Base-by-base conservation (phyloP, 495 filamentous ascomycete genomes). In the Penicillium canariense region DNA sequence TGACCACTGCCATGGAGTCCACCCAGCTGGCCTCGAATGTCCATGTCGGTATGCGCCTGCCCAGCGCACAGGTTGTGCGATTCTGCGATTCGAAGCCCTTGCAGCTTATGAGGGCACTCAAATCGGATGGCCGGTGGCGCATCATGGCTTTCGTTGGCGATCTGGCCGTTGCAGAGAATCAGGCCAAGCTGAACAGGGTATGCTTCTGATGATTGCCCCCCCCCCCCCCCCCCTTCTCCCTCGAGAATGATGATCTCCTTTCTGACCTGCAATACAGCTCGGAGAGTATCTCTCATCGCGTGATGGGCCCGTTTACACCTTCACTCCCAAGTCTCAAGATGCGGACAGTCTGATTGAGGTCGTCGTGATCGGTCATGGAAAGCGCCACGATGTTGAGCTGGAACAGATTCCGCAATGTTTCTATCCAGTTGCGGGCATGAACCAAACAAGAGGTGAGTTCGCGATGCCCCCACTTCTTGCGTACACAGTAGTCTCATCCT, bases 301-400 rank as follows among this genome's bases (percentile, higher is more conserved):
- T 12, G 68, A 75, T 9, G 59, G 72, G 0, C 69, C 80, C 0
- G 60, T 77, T 4, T 61, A 67, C 4, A 59, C 55, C 1, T 84
- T 79, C 48, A 86, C 83, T 0, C 72, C 77, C 0, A 31, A 68
- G 2, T 62, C 50, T 2, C 62, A 58, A 2, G 77, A 84, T 44
- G 60, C 74, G 0, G 84, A 88, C 58, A 79, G 77, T 42, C 68
- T 87, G 26, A 82, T 89, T 46, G 84, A 88, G 55, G 71, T 76
- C 0, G 71, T 87, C 11, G 62, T 87, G 11, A 73, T 88, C 2
- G 70, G 84, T 0, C 68, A 77, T 7, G 78, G 77, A 5, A 67
- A 79, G 38, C 78, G 83, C n/a, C 66, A 72, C 18, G 63, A 74
- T 31, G 61, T 83, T n/a, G 79, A 88, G 42, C 77, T 84, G 32